Conservation (phyloP, 192 early-diverging fungal genomes). For the Umbelopsis ramanniana region DNA sequence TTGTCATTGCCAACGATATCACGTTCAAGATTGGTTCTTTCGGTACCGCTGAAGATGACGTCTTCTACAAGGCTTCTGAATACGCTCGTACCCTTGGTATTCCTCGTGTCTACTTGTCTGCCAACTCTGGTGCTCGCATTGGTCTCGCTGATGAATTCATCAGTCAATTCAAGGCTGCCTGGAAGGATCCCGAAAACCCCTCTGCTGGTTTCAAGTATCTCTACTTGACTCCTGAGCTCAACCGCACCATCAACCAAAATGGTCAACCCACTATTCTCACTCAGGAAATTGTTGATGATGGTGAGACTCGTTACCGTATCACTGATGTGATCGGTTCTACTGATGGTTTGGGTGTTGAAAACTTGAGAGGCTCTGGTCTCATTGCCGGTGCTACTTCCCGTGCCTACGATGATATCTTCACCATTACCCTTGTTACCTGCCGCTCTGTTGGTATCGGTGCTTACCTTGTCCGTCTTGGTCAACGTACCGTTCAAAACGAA, state of each 20-base stretch:
- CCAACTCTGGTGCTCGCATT: slow-evolving; percentile 98
- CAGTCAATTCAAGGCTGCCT: slow-evolving; percentile 83
- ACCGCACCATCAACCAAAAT: slow-evolving; percentile 63
- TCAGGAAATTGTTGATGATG: slow-evolving; percentile 72
- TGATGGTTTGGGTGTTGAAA: slow-evolving; percentile 96
- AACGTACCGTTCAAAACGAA: slow-evolving; percentile 96
- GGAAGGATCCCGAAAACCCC: slow-evolving; percentile 82
- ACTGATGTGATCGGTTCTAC: slow-evolving; percentile 84
- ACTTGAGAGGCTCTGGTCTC: slow-evolving; percentile 93
- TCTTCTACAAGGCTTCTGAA: slow-evolving; percentile 94
- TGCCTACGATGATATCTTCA: slow-evolving; percentile 99
- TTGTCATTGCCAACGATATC: slow-evolving; percentile 98
- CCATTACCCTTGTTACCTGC: slow-evolving; percentile 94
- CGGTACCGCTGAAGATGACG: slow-evolving; percentile 88
- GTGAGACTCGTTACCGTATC: slow-evolving; percentile 80
- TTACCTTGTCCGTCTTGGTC: slow-evolving; percentile 97
- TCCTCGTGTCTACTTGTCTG: slow-evolving; percentile 94
- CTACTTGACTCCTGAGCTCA: slow-evolving; percentile 79
- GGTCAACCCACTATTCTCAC: slow-evolving; percentile 72
- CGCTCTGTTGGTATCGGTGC: slow-evolving; percentile 99
- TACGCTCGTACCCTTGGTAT: slow-evolving; percentile 83
- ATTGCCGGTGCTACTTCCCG: slow-evolving; percentile 97
- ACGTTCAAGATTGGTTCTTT: slow-evolving; percentile 98
- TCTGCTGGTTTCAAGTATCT: slow-evolving; percentile 92
- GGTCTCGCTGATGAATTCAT: slow-evolving; percentile 95